Base-by-base conservation (phyloP, 495 filamentous ascomycete species). In the Hypoxylon lienhwacheense region DNA sequence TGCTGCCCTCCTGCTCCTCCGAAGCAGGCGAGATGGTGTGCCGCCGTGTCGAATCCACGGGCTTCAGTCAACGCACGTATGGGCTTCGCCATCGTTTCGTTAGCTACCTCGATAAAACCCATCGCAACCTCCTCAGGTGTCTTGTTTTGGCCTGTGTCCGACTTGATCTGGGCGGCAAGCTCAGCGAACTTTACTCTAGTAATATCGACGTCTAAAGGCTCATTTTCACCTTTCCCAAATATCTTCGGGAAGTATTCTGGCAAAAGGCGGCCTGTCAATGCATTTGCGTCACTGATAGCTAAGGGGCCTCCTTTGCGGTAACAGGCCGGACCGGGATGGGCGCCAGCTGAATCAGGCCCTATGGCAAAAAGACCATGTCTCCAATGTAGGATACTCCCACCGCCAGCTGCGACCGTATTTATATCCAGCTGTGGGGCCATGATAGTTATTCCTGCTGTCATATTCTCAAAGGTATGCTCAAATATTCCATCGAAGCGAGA, bases 231-330 rank as follows among this genome's bases (percentile, higher is more conserved):
- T 54, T 84, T 82, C n/a, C 89, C 89, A 57, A 92, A 91, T 41
- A 92, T 91, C 53, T 88, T 86, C 0, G 88, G 89, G 66, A 92
- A 92, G 68, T 89, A 91, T 47, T 91, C 85, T 1, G 88, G 88
- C 29, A 91, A 66, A 10, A 92, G 70, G 12, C 88, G 81, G 11
- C 88, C 89, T 2, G 90, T 77, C 63, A 86, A 87, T 6, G 90
- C 69, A 55, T 91, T 92, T 7, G 89, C 88, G 66, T 92, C 0
- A 87, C 90, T 16, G n/a, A 92, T 87, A 1, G 88, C 88, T 31
- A 90, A 66, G 6, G 88, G 87, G 0, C 89, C 88, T 0, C 86
- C 89, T 66, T 92, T 92, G 5, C 88, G 76, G 71, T 92, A 92
- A 61, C 88, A 92, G 1, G 85, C 87, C 6, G 88, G 89, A 10